These are phyloP conservation scores for Cyanidiococcus yangmingshanensis DNA, from an alignment of 23 red algal species.

Conservation along the genomic window DNA sequence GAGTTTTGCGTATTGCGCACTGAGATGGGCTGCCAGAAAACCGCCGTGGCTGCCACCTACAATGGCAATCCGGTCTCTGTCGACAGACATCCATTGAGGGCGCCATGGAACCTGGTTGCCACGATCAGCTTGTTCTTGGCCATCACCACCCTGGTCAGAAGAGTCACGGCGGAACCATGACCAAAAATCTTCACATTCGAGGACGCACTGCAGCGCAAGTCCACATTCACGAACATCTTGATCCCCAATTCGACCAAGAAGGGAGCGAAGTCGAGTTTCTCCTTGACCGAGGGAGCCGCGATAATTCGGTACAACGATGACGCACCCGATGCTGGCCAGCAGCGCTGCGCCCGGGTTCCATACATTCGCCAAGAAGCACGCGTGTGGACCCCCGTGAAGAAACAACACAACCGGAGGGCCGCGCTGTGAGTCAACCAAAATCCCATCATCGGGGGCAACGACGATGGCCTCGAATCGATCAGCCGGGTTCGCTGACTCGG, in stretches of 20 bases:
- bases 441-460: neutral
- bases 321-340: conserved; percentile 46
- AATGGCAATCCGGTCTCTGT: conserved; percentile 25
- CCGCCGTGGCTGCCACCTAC: conserved; percentile 93
- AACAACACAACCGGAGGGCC: conserved; percentile 32
- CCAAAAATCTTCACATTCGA: conserved; percentile 16
- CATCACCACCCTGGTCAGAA: neutral
- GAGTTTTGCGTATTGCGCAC: conserved; percentile 30
- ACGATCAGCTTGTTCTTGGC: neutral
- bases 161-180: conserved; percentile 1
- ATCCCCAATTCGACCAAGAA: conserved; percentile 55
- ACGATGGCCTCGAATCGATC: conserved; percentile 18
- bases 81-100: neutral
- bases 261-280: conserved; percentile 37
- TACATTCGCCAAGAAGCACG: conserved; percentile 31
- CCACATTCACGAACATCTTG: conserved; percentile 81
- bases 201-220: conserved; percentile 46
- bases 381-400: conserved; percentile 92
- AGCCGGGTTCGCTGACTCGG: neutral
- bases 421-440: neutral
- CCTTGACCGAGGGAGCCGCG: conserved; percentile 70
- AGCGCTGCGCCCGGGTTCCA: conserved; percentile 38
- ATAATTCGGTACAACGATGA: conserved; percentile 71
- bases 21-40: conserved; percentile 78
- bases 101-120: neutral